phyloP scores from a whole-genome alignment of 1,139 yeast species.

The Candida sp. region DNA sequence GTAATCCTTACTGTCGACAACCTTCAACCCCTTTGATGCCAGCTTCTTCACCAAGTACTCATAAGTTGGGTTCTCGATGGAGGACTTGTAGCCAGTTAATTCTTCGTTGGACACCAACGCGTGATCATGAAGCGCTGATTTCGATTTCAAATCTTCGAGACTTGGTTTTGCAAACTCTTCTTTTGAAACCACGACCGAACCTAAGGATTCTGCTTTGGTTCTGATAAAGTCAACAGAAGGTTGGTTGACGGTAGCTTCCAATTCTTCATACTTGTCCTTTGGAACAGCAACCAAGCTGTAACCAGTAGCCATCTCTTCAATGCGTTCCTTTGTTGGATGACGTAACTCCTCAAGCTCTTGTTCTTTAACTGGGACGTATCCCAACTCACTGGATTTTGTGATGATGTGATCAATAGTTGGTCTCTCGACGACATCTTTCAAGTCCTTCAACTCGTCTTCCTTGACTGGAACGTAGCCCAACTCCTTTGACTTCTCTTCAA shows the following conservation, averaged over 20 bases:
- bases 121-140: slow-evolving; percentile 21
- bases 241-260: slow-evolving; percentile 15
- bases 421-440: neutral
- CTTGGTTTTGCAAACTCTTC: slow-evolving; percentile 18
- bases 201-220: slow-evolving; percentile 16
- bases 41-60: slow-evolving; percentile 25
- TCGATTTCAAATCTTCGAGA: slow-evolving; percentile 23
- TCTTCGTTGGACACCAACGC: slow-evolving; percentile 17
- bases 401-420: slow-evolving; percentile 18
- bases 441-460: slow-evolving; percentile 11
- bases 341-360: slow-evolving; percentile 19
- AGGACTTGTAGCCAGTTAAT: slow-evolving; percentile 16
- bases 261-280: slow-evolving; percentile 20
- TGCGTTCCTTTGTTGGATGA: slow-evolving; percentile 23
- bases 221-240: slow-evolving; percentile 23
- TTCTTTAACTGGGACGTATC: slow-evolving; percentile 18
- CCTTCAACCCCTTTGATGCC: slow-evolving; percentile 14
- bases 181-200: slow-evolving; percentile 4
- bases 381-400: slow-evolving; percentile 16
- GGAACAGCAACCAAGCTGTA: slow-evolving; percentile 29
- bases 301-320: slow-evolving; percentile 20
- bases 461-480: neutral
- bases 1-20: slow-evolving; percentile 22
- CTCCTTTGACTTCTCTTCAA: slow-evolving; percentile 22
- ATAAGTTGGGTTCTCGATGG: slow-evolving; percentile 24